Percentiles rank a stretch among this genome's conserved stretches.
Evolutionary conservation across 2,329 filamentous ascomycete genomes (phyloP).

Genomic region (Tolypocladium inflatum): DNA sequence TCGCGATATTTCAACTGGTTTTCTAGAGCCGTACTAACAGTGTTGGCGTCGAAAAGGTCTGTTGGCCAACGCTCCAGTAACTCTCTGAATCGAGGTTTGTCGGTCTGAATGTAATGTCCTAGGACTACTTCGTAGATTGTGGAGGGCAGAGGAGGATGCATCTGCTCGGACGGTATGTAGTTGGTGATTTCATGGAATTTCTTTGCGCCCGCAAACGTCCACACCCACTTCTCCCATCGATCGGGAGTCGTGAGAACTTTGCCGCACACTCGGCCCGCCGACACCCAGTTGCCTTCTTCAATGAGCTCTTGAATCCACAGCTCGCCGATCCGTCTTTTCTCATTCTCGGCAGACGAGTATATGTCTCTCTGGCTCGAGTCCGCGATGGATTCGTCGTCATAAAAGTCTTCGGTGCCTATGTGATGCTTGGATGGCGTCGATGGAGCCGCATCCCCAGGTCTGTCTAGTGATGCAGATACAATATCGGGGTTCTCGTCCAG

Average conservation of each 20-base stretch:
- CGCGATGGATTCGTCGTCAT: constrained; percentile 53
- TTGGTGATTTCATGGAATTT: constrained; percentile 85
- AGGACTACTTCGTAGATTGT: constrained; percentile 84
- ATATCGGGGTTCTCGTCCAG: constrained; percentile 81
- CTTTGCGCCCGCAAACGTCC: constrained; percentile 76
- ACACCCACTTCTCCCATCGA: constrained; percentile 93
- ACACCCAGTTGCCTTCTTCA: constrained; percentile 61
- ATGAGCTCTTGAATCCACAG: constrained; percentile 87
- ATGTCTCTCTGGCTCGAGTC: constrained; percentile 48
- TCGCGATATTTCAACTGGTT: constrained; percentile 71
- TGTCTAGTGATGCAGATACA: constrained; percentile 33
- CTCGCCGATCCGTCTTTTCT: constrained; percentile 86
- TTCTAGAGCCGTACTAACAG: constrained; percentile 69
- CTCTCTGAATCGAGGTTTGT: constrained; percentile 67
- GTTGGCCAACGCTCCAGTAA: constrained; percentile 76
- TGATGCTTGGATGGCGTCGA: constrained; percentile 31
- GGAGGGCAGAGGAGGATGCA: constrained; percentile 69
- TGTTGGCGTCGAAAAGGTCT: constrained; percentile 72
- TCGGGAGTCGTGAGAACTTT: constrained; percentile 72
- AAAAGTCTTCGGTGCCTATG: constrained; percentile 51
- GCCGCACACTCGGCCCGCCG: constrained; percentile 71
- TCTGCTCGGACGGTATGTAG: constrained; percentile 67
- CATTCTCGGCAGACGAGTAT: constrained; percentile 64
- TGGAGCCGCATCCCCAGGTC: constrained; percentile 26
- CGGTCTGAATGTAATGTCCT: constrained; percentile 74